Percentiles rank a stretch among this genome's conserved stretches.
Evolutionary conservation across 441 rosid genomes (phyloP).

Genomic region (Erodium texanum): DNA sequence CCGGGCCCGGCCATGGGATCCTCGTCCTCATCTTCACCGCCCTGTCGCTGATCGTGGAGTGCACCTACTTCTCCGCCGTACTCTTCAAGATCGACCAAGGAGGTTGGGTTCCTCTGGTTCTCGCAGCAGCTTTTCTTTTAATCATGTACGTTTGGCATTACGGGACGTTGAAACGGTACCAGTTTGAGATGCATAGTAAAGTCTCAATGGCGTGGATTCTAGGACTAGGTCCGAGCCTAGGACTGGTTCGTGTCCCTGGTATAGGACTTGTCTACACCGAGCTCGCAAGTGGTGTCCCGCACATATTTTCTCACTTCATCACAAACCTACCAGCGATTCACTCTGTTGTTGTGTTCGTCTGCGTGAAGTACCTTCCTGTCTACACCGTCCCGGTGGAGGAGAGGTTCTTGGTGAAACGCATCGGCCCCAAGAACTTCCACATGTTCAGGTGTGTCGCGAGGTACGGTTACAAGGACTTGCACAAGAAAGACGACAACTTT

Average conservation of each 20-base stretch:
- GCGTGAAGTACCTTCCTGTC: constrained; percentile 86
- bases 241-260: constrained; percentile 89
- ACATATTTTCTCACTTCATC: constrained; percentile 87
- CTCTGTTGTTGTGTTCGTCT: constrained; percentile 73
- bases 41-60: constrained; percentile 74
- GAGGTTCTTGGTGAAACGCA: constrained; percentile 84
- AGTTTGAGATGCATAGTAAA: constrained; percentile 83
- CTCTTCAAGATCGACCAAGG: constrained; percentile 87
- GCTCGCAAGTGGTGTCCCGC: constrained; percentile 83
- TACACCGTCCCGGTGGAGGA: constrained; percentile 77
- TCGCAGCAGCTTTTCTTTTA: constrained; percentile 67
- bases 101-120: constrained; percentile 94
- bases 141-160: constrained; percentile 95
- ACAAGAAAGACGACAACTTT: constrained; percentile 87
- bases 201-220: constrained; percentile 95
- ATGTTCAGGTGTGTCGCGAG: constrained; percentile 88
- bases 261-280: constrained; percentile 85
- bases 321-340: constrained; percentile 97
- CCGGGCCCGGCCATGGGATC: constrained; percentile 90
- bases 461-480: constrained; percentile 92
- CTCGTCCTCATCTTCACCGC: constrained; percentile 56
- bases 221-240: constrained; percentile 84
- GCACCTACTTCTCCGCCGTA: constrained; percentile 92
- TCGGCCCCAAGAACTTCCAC: constrained; percentile 73
- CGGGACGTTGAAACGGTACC: constrained; percentile 73